phyloP scores from a whole-genome alignment of 1,139 yeast genomes.

The Yarrowia galli region DNA sequence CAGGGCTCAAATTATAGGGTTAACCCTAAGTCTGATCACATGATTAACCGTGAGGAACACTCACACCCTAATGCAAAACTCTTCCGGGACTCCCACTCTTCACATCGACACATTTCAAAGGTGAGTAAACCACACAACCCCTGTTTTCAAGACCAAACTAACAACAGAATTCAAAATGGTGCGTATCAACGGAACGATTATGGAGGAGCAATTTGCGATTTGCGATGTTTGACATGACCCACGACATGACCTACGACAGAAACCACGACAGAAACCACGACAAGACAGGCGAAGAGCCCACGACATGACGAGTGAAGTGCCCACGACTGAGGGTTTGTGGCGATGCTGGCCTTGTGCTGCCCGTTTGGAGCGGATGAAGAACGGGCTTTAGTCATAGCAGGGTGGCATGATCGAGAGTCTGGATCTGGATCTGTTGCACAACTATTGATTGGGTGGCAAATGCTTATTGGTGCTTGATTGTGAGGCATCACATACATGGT shows the following conservation, averaged over 20 bases:
- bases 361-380: neutral
- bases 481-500: neutral
- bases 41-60: slow-evolving; percentile 26
- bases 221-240: slow-evolving; percentile 15
- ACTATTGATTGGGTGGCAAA: slow-evolving; percentile 8
- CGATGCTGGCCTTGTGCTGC: neutral
- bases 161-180: slow-evolving; percentile 38
- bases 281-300: neutral
- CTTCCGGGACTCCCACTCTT: slow-evolving; percentile 37
- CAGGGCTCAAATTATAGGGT: neutral
- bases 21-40: slow-evolving; percentile 12
- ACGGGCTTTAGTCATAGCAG: neutral
- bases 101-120: slow-evolving; percentile 38
- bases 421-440: neutral
- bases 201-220: slow-evolving; percentile 19
- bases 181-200: slow-evolving; percentile 30
- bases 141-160: slow-evolving; percentile 35
- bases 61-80: slow-evolving; percentile 38
- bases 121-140: slow-evolving; percentile 35
- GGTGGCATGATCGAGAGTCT: neutral
- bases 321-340: neutral
- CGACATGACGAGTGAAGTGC: neutral
- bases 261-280: slow-evolving; percentile 20
- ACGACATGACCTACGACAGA: slow-evolving; percentile 23
- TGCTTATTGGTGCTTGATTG: neutral